A percentile compares a stretch with the other conserved stretches of the same genome.
These are phyloP conservation scores for Neurospora sp. DNA, from an alignment of 495 filamentous ascomycete species.

Conservation along the genomic window DNA sequence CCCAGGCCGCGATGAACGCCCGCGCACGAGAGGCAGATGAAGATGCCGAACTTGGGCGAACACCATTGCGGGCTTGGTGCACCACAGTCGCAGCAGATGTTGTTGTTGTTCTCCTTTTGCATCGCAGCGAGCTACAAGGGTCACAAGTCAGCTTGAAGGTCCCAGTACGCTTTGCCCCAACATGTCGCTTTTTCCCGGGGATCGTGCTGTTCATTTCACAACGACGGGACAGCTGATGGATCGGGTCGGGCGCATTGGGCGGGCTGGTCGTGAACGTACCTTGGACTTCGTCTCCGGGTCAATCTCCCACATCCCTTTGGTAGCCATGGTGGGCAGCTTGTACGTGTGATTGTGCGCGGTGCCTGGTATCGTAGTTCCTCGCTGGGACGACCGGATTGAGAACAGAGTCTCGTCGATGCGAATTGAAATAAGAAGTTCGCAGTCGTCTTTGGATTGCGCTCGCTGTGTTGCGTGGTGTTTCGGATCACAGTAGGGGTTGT, in stretches of 20 bases:
- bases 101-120: slow-evolving; percentile 79
- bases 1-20: slow-evolving; percentile 90
- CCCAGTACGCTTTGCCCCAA: not conserved
- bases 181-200: not conserved
- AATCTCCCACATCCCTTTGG: slow-evolving; percentile 83
- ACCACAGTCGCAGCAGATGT: slow-evolving; percentile 82
- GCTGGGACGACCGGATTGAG: not conserved
- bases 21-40: slow-evolving; percentile 94
- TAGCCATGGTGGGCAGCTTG: slow-evolving; percentile 25
- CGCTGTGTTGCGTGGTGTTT: not conserved
- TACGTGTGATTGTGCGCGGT: not conserved
- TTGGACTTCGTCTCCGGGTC: slow-evolving; percentile 91
- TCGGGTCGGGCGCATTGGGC: not conserved
- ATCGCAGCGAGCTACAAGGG: slow-evolving; percentile 64
- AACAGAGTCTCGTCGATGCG: not conserved
- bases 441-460: not conserved
- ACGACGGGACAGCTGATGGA: not conserved
- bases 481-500: not conserved
- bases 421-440: not conserved
- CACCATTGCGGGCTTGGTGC: slow-evolving; percentile 95
- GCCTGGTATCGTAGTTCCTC: not conserved
- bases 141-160: not conserved
- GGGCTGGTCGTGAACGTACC: slow-evolving; percentile 40
- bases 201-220: not conserved
- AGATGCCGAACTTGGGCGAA: slow-evolving; percentile 64